A percentile compares a stretch with the other conserved stretches of the same genome.
phyloP scores from a whole-genome alignment of 2,329 filamentous ascomycete genomes.

The Claviceps africana region DNA sequence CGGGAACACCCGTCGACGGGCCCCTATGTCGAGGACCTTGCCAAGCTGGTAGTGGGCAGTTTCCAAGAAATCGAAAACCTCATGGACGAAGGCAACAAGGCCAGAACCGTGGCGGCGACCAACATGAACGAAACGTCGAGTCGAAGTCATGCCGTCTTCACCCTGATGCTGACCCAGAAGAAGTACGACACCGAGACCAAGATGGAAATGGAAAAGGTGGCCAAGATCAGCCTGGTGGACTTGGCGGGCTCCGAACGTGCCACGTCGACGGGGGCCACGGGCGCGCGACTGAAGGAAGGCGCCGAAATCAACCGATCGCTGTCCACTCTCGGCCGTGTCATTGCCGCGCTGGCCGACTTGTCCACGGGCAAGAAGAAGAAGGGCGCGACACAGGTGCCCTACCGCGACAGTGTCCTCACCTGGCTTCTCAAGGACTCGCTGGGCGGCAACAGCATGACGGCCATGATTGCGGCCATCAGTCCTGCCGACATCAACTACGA shows the following conservation, averaged over 20 bases:
- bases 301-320: conserved; percentile 96
- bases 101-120: conserved; percentile 89
- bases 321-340: conserved; percentile 92
- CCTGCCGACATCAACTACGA: conserved; percentile 99
- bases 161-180: conserved; percentile 88
- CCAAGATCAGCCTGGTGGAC: conserved; percentile 96
- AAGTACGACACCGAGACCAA: conserved; percentile 81
- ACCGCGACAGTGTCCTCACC: conserved; percentile 90
- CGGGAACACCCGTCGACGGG: conserved; percentile 95
- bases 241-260: conserved; percentile 94
- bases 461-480: conserved; percentile 98
- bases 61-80: conserved; percentile 93
- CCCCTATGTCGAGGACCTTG: conserved; percentile 94
- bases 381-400: conserved; percentile 66
- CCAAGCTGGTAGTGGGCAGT: conserved; percentile 83
- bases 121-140: conserved; percentile 99
- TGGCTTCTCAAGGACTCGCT: conserved; percentile 96
- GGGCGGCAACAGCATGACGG: conserved; percentile 97
- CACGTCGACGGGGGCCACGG: conserved; percentile 91
- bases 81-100: conserved; percentile 99
- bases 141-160: conserved; percentile 96
- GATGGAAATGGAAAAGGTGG: conserved; percentile 95
- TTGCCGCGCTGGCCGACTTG: conserved; percentile 84
- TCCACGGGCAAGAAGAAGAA: conserved; percentile 76
- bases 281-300: conserved; percentile 88